phyloP scores from a whole-genome alignment of 208 protist species.

The Trypanosomatidae sp. region DNA sequence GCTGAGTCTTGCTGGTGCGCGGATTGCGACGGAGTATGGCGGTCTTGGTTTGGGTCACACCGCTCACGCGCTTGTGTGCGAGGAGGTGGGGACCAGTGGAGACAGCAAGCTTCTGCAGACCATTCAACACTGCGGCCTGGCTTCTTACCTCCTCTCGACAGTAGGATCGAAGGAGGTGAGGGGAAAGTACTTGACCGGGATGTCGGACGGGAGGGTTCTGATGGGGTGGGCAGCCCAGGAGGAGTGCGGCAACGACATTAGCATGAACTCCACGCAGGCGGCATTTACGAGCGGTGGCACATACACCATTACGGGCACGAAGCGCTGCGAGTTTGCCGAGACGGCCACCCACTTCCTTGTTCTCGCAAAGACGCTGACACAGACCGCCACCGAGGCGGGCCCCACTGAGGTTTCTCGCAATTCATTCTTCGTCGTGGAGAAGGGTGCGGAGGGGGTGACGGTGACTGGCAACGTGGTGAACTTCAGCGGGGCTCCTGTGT shows the following conservation, averaged over 20 bases:
- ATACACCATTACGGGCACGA: slow-evolving; percentile 67
- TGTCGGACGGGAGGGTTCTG: slow-evolving; percentile 79
- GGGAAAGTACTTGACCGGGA: slow-evolving; percentile 83
- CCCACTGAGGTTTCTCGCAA: slow-evolving; percentile 58
- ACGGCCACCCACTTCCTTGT: slow-evolving; percentile 83
- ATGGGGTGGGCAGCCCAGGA: slow-evolving; percentile 84
- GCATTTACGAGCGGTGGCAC: slow-evolving; percentile 26
- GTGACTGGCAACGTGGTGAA: slow-evolving; percentile 34
- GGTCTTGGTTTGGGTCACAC: slow-evolving; percentile 81
- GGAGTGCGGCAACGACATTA: slow-evolving; percentile 70
- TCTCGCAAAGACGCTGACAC: slow-evolving; percentile 73
- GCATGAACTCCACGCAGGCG: slow-evolving; percentile 70
- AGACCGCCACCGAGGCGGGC: slow-evolving; percentile 52
- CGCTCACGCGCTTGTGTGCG: slow-evolving; percentile 73
- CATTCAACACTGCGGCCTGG: slow-evolving; percentile 67
- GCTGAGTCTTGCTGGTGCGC: slow-evolving; percentile 58
- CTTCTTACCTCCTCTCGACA: slow-evolving; percentile 68
- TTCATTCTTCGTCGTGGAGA: slow-evolving; percentile 80
- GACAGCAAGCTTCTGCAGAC: slow-evolving; percentile 44
- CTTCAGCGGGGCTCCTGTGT: slow-evolving; percentile 46
- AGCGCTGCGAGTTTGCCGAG: slow-evolving; percentile 53
- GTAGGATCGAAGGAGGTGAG: slow-evolving; percentile 73
- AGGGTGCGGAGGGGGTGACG: slow-evolving; percentile 39
- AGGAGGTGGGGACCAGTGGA: slow-evolving; percentile 70
- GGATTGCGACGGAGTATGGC: slow-evolving; percentile 82